Base-by-base conservation (phyloP, 2,329 filamentous ascomycete species). In the Xylaria sp. region DNA sequence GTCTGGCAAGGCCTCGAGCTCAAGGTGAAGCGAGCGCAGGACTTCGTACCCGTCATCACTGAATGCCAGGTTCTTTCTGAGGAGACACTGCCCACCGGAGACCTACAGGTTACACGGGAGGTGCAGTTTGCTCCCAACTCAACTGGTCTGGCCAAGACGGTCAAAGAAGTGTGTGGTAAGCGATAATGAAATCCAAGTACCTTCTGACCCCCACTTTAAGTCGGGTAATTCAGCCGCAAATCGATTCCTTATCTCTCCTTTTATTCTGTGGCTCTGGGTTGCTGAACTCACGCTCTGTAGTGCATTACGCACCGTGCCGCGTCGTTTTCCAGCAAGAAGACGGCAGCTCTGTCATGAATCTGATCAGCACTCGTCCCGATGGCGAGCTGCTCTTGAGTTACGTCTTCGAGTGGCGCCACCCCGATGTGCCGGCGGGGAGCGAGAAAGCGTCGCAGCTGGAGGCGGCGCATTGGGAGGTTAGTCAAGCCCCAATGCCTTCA, bases 21-120 rank as follows among this genome's bases (percentile, higher is more conserved):
- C 70, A 82, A 82, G 65, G 79, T 80, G n/a, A 75, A 74, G 1
- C 71, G 67, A 4, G 77, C 80, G 2, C 69, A 81, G 10, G 80
- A 81, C 48, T 82, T 82, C 39, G 78, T 82, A 13, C 76, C 81
- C 0, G 76, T 78, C n/a, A 81, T 82, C 58, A 69, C 71, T 1
- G 62, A 69, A 8, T 80, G 79, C 72, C 66, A 76, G 46, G 75
- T 82, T 2, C 34, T 81, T 2, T 72, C 73, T 5, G 79, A 81
- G 48, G 74, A 77, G 12, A 74, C 73, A 0, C 62, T 71, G 10
- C 65, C 63, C 7, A 63, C 70, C 0, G 74, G 71, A 25, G 73
- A 75, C 44, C n/a, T 73, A n/a, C 75, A 72, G 2, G 58, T 80
- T n/a, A 70, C 72, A 8, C 76, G 79, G 20, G 63, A 78, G 54